Percentiles rank a stretch among this genome's conserved stretches.
phyloP scores from a whole-genome alignment of 2,329 filamentous ascomycete genomes.

The Stagonosporopsis chrysanthemi region DNA sequence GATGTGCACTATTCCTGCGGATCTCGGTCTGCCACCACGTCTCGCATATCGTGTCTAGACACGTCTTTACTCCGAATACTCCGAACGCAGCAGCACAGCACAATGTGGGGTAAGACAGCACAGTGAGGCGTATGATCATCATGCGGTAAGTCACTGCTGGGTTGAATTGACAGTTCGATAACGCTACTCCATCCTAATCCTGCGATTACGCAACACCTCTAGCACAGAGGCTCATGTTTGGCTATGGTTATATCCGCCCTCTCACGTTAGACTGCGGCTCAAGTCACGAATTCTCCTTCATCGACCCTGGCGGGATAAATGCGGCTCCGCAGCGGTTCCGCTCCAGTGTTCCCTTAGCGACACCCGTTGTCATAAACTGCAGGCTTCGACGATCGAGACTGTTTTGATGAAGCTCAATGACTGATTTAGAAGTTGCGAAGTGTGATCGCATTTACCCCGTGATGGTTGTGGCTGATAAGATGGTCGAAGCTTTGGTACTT shows the following conservation, averaged over 20 bases:
- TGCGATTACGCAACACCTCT: slow-evolving; percentile 10
- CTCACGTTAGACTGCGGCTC: not conserved
- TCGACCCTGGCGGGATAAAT: not conserved
- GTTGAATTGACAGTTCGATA: slow-evolving; percentile 4
- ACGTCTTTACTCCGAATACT: slow-evolving; percentile 5
- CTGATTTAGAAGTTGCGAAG: slow-evolving; percentile 25
- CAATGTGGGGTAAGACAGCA: slow-evolving; percentile 10
- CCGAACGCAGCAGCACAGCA: not conserved
- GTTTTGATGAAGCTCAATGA: slow-evolving; percentile 23
- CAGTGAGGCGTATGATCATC: slow-evolving; percentile 11
- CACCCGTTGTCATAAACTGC: not conserved
- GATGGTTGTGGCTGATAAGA: slow-evolving; percentile 26
- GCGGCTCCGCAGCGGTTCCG: slow-evolving; percentile 10
- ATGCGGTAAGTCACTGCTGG: not conserved
- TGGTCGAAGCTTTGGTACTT: slow-evolving; percentile 22
- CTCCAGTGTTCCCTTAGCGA: not conserved
- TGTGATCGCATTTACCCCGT: slow-evolving; percentile 21
- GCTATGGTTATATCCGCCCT: not conserved
- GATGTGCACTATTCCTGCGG: not conserved
- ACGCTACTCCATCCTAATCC: not conserved
- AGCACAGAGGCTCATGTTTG: not conserved
- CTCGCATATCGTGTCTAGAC: slow-evolving; percentile 5
- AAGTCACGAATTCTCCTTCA: not conserved
- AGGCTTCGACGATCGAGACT: slow-evolving; percentile 4
- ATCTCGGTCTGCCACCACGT: not conserved